These are phyloP conservation scores for Zoysia matrella DNA, from an alignment of 202 grass and related monocot genomes.

Conservation along the genomic window DNA sequence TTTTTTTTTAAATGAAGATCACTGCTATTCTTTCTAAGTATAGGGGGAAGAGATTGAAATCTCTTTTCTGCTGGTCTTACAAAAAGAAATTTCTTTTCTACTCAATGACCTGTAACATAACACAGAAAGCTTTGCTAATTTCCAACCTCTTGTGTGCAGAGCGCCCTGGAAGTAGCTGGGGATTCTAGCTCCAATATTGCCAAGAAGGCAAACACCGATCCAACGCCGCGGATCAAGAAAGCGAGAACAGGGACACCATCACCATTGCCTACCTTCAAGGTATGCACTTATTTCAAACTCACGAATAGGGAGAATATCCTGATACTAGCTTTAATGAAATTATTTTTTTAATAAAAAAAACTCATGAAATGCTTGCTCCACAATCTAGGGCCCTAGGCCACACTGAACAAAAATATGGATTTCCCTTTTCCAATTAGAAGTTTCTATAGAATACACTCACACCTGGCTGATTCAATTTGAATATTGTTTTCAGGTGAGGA, in stretches of 20 bases:
- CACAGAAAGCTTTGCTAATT: background rate
- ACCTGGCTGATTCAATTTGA: slow-evolving; percentile 1
- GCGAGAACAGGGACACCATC: slow-evolving; percentile 69
- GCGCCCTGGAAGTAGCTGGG: slow-evolving; percentile 55
- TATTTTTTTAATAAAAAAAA: background rate
- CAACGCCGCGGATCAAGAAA: slow-evolving; percentile 58
- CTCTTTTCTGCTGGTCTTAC: too few species aligned
- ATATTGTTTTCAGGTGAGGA: slow-evolving; percentile 72
- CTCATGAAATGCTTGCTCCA: background rate
- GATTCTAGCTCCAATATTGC: slow-evolving; percentile 50
- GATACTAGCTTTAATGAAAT: background rate
- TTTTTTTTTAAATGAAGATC: background rate
- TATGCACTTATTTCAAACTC: background rate
- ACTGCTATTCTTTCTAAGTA: background rate
- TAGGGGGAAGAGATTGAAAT: background rate
- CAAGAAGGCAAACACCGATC: slow-evolving; percentile 49
- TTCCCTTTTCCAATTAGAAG: slow-evolving; percentile 3
- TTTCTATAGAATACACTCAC: background rate
- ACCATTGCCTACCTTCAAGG: slow-evolving; percentile 83
- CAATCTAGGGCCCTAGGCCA: background rate
- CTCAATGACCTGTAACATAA: background rate
- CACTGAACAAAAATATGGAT: background rate
- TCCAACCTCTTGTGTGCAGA: slow-evolving; percentile 34
- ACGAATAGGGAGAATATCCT: background rate
- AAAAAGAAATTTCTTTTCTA: background rate